These are phyloP conservation scores for Mrakia hoshinonis DNA, from an alignment of 768 basidiomycete genomes.

Conservation along the genomic window DNA sequence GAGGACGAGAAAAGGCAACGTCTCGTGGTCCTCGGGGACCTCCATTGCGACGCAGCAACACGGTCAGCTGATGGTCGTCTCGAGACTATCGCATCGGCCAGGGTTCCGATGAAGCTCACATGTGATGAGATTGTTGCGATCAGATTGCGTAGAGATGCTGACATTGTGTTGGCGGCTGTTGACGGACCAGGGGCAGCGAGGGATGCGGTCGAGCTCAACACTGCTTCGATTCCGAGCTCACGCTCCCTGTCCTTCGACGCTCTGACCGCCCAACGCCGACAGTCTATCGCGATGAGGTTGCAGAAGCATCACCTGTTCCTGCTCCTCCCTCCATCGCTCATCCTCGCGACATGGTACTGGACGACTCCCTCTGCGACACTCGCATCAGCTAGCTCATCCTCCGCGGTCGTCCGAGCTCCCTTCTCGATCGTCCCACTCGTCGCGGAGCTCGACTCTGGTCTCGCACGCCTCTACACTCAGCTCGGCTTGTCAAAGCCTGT, in stretches of 20 bases:
- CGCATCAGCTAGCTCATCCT: neutral
- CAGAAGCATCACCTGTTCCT: neutral
- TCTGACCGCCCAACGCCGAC: neutral
- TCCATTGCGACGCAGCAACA: neutral
- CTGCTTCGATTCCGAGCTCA: neutral
- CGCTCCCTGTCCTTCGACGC: neutral
- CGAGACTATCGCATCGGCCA: neutral
- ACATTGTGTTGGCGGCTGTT: neutral
- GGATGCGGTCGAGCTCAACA: neutral
- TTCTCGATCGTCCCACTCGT: constrained; percentile 1
- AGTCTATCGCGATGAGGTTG: neutral
- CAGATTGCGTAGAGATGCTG: neutral
- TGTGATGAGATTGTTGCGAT: neutral
- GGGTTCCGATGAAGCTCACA: neutral
- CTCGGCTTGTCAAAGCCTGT: neutral
- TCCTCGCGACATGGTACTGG: neutral
- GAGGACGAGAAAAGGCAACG: neutral
- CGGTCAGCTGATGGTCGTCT: neutral
- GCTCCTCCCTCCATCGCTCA: neutral
- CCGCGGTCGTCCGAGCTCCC: neutral
- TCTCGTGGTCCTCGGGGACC: constrained; percentile 7
- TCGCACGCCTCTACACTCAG: neutral
- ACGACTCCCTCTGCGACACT: neutral
- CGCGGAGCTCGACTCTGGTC: neutral
- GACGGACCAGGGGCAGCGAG: neutral